Evolutionary conservation across 495 filamentous ascomycete genomes (phyloP), one percentile per base, ranked within the genome.

Genomic region (Penicillium bialowiezense): DNA sequence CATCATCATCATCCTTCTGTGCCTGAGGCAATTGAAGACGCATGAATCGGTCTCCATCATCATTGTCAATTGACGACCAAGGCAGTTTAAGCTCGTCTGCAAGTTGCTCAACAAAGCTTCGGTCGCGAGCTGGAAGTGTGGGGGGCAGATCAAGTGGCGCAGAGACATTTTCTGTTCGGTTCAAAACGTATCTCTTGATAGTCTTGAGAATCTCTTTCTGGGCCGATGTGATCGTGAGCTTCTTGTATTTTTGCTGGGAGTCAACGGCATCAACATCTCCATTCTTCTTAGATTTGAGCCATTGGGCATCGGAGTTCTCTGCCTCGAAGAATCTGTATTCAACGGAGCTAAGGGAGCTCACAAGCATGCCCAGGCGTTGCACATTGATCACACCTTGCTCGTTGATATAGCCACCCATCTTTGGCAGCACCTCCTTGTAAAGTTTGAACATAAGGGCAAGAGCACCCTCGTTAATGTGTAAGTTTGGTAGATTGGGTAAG

Each of bases 401-500:
- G 65, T 99, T 99, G 65, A 99, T 95, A 62, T 99, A 99, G 14
- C 95, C 95, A 42, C 88, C 86, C 63, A 88, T 87, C 64, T 85
- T 88, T 20, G 89, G 90, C 47, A 99, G 74, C 13, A 95, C 83
- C 17, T 86, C 75, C 62, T 97, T 97, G 77, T 99, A 99, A 50
- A 95, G 83, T 66, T 87, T 89, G 67, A 99, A 99, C 91, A 97
- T 97, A 53, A 93, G 81, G 15, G 91, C 87, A 60, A 97, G 72
- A 9, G 95, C 95, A 28, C 95, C 95, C 65, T 97, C 95, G 69
- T 99, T 99, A 70, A 99, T 99, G 70, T 97, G 95, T 51, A 99
- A 72, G 54, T 95, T 89, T 2, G 95, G 95, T 42, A 99, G 74
- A 70, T 97, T 96, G 3, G 95, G 95, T 59, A 99, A 79, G 70